phyloP scores from a whole-genome alignment of 75 land plant species.

The Larix kaempferi region DNA sequence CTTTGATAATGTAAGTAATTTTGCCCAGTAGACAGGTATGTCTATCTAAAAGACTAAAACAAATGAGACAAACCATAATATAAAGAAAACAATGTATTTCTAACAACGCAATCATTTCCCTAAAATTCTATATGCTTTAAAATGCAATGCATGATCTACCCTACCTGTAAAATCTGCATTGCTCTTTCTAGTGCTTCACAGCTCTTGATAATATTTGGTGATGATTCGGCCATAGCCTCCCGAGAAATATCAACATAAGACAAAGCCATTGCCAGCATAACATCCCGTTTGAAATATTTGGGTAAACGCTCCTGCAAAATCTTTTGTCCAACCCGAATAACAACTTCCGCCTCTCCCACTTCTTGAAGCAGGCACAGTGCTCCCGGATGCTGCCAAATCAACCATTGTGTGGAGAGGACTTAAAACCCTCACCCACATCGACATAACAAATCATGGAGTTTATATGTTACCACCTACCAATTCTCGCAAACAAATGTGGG shows the following conservation, averaged over 20 bases:
- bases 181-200: conserved; percentile 83
- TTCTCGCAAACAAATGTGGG: no score
- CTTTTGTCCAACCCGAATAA: conserved; percentile 60
- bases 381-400: no score
- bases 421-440: no score
- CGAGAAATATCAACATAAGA: conserved; percentile 94
- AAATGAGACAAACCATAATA: neutral
- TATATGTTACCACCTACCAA: no score
- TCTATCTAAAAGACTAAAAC: neutral
- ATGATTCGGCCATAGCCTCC: conserved; percentile 79
- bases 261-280: conserved; percentile 83
- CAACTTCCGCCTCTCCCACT: no score
- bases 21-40: no score
- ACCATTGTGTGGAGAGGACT: no score
- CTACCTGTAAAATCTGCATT: conserved; percentile 78
- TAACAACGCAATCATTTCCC: neutral
- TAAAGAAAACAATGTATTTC: neutral
- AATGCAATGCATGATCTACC: neutral
- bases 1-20: no score
- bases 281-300: conserved; percentile 76
- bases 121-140: neutral
- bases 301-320: conserved; percentile 69
- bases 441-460: no score
- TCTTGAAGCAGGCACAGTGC: no score
- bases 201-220: conserved; percentile 69